These are phyloP conservation scores for Aspergillus neotritici DNA, from an alignment of 2,329 filamentous ascomycete genomes.

Conservation along the genomic window DNA sequence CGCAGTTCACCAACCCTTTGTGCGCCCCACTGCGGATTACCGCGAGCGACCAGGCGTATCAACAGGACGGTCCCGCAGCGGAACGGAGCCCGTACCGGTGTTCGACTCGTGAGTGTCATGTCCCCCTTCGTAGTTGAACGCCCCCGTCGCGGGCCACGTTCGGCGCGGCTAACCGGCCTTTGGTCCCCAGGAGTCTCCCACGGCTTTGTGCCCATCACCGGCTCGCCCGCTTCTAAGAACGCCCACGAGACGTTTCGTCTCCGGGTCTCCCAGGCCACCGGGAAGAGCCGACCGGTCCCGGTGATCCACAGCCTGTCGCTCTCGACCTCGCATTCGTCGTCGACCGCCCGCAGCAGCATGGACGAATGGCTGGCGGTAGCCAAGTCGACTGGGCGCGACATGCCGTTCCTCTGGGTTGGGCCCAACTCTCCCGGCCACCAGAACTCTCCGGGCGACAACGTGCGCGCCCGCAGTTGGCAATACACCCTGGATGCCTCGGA, in stretches of 20 bases:
- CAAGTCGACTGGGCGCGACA: conserved; percentile 30
- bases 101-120: conserved; percentile 14
- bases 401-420: conserved; percentile 41
- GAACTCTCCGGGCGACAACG: conserved; percentile 23
- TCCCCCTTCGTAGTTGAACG: not conserved
- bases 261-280: conserved; percentile 24
- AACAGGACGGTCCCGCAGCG: conserved; percentile 5
- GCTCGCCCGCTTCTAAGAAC: conserved; percentile 25
- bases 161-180: conserved; percentile 4
- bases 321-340: conserved; percentile 25
- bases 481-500: conserved; percentile 32
- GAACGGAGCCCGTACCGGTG: conserved; percentile 16
- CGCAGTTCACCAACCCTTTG: conserved; percentile 33
- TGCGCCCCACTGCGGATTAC: conserved; percentile 25
- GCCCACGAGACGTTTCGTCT: conserved; percentile 27
- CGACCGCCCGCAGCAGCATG: conserved; percentile 29
- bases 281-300: conserved; percentile 35
- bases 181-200: conserved; percentile 31
- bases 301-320: conserved; percentile 37
- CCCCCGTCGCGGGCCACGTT: not conserved
- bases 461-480: conserved; percentile 35
- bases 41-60: conserved; percentile 22
- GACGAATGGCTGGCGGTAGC: conserved; percentile 38
- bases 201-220: conserved; percentile 30
- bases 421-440: conserved; percentile 36